Percentiles rank a stretch among this genome's conserved stretches.
These are phyloP conservation scores for Forsythia viridissima DNA, from an alignment of 257 asterid genomes.

Conservation along the genomic window DNA sequence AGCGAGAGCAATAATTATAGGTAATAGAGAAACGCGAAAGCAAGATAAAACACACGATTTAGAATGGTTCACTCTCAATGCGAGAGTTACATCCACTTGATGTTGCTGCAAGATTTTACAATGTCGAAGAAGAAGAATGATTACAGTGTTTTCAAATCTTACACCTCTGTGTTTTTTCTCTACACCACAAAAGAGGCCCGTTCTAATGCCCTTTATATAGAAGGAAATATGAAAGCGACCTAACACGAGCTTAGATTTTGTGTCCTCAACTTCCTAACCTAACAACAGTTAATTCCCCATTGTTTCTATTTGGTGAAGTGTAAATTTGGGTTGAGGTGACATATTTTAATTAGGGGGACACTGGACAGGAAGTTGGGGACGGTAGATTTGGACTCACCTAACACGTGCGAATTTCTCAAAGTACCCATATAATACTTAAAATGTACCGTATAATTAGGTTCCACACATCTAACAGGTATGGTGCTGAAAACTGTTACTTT, in stretches of 20 bases:
- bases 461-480: background rate
- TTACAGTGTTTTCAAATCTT: too few relatives aligned
- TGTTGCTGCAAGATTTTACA: background rate
- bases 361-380: too few relatives aligned
- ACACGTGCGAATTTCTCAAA: background rate
- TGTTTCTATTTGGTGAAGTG: too few relatives aligned
- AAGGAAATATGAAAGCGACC: background rate
- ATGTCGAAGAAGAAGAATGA: background rate
- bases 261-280: too few relatives aligned
- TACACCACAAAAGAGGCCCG: background rate
- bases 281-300: too few relatives aligned
- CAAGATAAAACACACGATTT: background rate
- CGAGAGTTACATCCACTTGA: background rate
- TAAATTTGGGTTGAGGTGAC: too few relatives aligned
- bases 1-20: background rate
- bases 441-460: background rate
- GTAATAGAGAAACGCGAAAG: background rate
- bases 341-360: too few relatives aligned
- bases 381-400: too few relatives aligned
- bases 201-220: background rate
- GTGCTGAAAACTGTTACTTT: background rate
- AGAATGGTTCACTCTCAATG: background rate
- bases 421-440: background rate
- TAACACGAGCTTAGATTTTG: background rate
- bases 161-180: background rate